Base-by-base conservation (phyloP, 2,329 filamentous ascomycete genomes). In the Pleoardoris graminearum region DNA sequence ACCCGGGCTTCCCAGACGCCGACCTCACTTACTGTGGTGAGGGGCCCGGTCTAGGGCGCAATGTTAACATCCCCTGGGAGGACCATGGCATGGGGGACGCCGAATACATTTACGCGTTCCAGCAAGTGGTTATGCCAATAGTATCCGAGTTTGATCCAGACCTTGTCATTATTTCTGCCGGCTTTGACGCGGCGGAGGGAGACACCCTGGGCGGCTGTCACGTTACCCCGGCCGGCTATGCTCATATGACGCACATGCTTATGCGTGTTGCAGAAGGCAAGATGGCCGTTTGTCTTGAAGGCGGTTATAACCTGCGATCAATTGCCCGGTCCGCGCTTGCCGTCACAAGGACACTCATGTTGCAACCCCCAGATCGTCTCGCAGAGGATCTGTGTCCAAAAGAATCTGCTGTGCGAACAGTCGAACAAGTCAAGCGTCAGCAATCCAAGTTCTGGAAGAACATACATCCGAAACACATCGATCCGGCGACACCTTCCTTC, bases 231-330 rank as follows among this genome's bases (percentile, higher is more conserved):
- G 77, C 86, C 4, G 96, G 94, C 69, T 99, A 97, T 70, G 90
- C 92, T 12, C 93, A 99, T 69, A 97, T 99, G 94, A 97, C 94
- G 14, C 91, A 97, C 69, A 97, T 97, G 93, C 83, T 99, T 42
- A 97, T 97, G 92, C 91, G 90, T 2, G 80, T 99, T 17, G 93
- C 94, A 0, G 82, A 86, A 38, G 94, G 94, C 23, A 96, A 92
- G 68, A 82, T 99, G 12, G 89, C 90, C 2, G 93, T 97, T 7
- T 97, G 92, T 68, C 80, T 99, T 2, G 94, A 99, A 73, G 94
- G 94, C 19, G 94, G 94, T 7, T 99, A 99, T 75, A 97, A 97
- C 65, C 84, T 99, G 21, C 80, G 85, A 42, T 94, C 94, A 0
- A 99, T 99, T 53, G 96, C 94, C 0, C 86, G 89, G 51, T 97